Percentiles rank a stretch among this genome's conserved stretches.
phyloP scores from a whole-genome alignment of 108 stramenopile genomes.

The Nitzschia sp. region DNA sequence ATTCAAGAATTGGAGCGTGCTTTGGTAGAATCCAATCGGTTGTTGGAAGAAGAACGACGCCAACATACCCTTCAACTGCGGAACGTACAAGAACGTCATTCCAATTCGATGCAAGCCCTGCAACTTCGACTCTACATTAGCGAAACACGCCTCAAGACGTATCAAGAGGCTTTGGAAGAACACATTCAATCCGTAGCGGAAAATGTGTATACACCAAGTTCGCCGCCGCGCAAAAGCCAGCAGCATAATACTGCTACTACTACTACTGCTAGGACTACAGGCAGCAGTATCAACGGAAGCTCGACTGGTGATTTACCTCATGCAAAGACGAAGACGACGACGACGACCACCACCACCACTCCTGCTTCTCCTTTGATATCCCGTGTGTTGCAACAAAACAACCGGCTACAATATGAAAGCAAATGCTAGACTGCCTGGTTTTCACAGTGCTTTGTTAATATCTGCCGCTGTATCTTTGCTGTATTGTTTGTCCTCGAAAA shows the following conservation, averaged over 20 bases:
- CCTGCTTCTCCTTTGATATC: background rate
- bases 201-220: constrained; percentile 1
- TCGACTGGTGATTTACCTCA: no score
- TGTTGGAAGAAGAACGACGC: background rate
- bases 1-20: constrained; percentile 19
- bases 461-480: no score
- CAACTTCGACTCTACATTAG: constrained; percentile 52
- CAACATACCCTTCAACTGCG: constrained; percentile 10
- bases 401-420: no score
- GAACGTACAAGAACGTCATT: constrained; percentile 16
- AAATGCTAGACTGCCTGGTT: background rate
- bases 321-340: no score
- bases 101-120: constrained; percentile 40
- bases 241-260: background rate
- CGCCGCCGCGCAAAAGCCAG: background rate
- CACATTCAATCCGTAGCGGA: constrained; percentile 41
- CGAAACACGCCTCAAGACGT: constrained; percentile 42
- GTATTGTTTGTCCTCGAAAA: no score
- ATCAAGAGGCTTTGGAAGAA: constrained; percentile 42
- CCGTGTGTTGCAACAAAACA: background rate
- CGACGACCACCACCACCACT: background rate
- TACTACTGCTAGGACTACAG: background rate
- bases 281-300: no score
- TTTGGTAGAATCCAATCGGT: constrained; percentile 3
- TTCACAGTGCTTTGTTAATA: background rate